Conservation (phyloP, 768 basidiomycete genomes). For the Leccinum sublutescens region DNA sequence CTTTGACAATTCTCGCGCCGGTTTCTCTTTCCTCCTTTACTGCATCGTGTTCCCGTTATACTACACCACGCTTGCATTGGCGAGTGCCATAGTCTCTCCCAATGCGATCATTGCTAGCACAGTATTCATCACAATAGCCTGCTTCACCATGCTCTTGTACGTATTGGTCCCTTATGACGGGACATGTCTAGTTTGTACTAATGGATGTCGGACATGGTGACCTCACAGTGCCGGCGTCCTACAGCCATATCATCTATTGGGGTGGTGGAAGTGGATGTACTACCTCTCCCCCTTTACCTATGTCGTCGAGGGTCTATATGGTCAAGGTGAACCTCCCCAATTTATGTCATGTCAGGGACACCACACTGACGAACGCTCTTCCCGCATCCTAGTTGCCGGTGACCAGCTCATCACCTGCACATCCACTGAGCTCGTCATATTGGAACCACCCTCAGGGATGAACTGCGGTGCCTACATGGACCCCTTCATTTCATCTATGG, state of each 20-base stretch:
- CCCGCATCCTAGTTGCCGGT: slow-evolving; percentile 37
- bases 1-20: slow-evolving; percentile 36
- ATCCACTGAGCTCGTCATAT: slow-evolving; percentile 46
- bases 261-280: slow-evolving; percentile 38
- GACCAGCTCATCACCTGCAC: slow-evolving; percentile 47
- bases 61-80: slow-evolving; percentile 42
- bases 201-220: background rate
- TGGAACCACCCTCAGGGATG: slow-evolving; percentile 52
- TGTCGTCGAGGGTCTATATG: slow-evolving; percentile 43
- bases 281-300: slow-evolving; percentile 51
- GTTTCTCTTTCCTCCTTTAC: slow-evolving; percentile 39
- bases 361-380: background rate
- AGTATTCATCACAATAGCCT: slow-evolving; percentile 38
- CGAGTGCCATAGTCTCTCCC: slow-evolving; percentile 43
- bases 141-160: slow-evolving; percentile 44
- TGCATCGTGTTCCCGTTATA: slow-evolving; percentile 43
- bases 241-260: slow-evolving; percentile 40
- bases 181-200: background rate
- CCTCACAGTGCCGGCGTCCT: slow-evolving; percentile 44
- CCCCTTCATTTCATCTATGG: slow-evolving; percentile 45
- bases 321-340: slow-evolving; percentile 20
- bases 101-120: slow-evolving; percentile 41
- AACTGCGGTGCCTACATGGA: slow-evolving; percentile 54
- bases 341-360: no score
- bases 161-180: slow-evolving; percentile 8